Conservation (phyloP, 2,329 filamentous ascomycete species). For the Mollisiaceae sp. region DNA sequence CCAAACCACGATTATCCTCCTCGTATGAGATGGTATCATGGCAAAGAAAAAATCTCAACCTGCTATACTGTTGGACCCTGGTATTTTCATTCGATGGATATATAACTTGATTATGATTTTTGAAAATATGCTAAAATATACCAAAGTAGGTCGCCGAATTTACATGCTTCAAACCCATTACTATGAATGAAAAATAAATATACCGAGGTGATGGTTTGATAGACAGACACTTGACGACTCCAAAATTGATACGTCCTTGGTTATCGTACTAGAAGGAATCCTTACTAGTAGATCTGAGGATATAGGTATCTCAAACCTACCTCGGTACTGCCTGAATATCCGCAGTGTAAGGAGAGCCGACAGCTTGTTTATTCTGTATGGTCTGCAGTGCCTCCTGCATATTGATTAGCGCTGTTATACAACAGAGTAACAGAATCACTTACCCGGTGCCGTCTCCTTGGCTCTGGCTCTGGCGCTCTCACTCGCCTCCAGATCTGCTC, state of each 20-base stretch:
- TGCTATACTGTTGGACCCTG: too few relatives aligned
- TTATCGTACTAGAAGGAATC: not conserved
- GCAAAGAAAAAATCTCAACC: too few relatives aligned
- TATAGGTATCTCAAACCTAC: not conserved
- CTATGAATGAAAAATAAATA: not conserved
- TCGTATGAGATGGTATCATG: too few relatives aligned
- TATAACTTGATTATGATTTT: not conserved
- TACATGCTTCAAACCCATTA: not conserved
- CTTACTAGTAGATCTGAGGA: not conserved
- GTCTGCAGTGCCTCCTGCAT: conserved; percentile 7
- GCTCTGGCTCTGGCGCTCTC: conserved; percentile 17
- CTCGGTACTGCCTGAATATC: too few relatives aligned
- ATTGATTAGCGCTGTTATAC: not conserved
- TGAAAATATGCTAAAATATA: not conserved
- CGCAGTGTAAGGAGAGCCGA: not conserved
- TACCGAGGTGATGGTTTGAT: not conserved
- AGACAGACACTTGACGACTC: not conserved
- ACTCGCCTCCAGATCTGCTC: conserved; percentile 26
- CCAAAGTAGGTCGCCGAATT: not conserved
- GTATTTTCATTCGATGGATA: not conserved
- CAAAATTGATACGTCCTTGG: too few relatives aligned
- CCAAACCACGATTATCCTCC: too few relatives aligned
- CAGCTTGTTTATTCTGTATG: not conserved
- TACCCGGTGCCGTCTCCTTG: conserved; percentile 26
- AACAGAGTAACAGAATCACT: not conserved